Base-by-base conservation (phyloP, 2,329 filamentous ascomycete genomes). In the Colletotrichum tropicale region DNA sequence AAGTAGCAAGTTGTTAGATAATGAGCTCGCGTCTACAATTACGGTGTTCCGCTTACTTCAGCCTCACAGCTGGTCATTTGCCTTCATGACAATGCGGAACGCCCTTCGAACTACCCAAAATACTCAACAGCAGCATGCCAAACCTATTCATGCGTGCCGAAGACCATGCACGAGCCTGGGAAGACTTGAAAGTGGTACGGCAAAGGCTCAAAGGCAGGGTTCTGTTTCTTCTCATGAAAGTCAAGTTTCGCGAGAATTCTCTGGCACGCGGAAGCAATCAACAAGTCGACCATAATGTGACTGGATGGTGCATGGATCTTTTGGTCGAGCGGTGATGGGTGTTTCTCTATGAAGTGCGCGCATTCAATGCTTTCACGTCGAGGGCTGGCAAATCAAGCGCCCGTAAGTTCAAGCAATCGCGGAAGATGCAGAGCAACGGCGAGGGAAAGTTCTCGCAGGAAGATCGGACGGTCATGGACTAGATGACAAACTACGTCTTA, bases 101-200 rank as follows among this genome's bases (percentile, higher is more conserved):
- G 13, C 13, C 34, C 48, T 55, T 13, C 9, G 48, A 4, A 8
- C 18, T 55, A 55, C 16, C 18, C 48, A 55, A 0, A n/a, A 55
- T 55, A 8, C 15, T 15, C 6, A 56, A 56, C 5, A 2, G 3
- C 52, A 56, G n/a, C 2, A 56, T 56, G 52, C 13, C 2, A 1
- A 16, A 8, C 6, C 21, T 56, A 16, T 56, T 26, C 21, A 56
- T 2, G 3, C 3, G 7, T 2, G 13, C 7, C 2, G 1, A 0
- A 56, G 52, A 56, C 8, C 2, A 56, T 9, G 6, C 13, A 56
- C 10, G 15, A 26, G 52, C 13, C 21, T 56, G 21, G 2, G 52
- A 16, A 56, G 52, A 1, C 3, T 56, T 9, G 12, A 12, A 10
- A 8, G n/a, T 26, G 12, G 21, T 5, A 7, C 24, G 5, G 21